Evolutionary conservation across 345 rosid species (phyloP), one percentile per base, ranked within the genome.

Genomic region (Anastatica hierochuntica): DNA sequence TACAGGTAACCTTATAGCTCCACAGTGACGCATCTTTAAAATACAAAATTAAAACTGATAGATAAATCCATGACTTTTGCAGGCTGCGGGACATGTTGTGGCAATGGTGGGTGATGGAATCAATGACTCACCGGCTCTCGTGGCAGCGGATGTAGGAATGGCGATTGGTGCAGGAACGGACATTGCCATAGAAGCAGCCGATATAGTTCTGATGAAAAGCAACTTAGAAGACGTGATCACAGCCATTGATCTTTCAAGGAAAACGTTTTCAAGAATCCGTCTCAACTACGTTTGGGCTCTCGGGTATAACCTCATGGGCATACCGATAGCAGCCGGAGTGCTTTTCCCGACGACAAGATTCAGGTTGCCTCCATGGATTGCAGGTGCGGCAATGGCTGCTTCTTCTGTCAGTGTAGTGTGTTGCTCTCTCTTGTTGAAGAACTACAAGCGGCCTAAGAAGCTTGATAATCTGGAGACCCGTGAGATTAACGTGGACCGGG

Each of bases 61-160:
- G 30, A 63, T 15, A n/a, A 40, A 7, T 8, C n/a, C 39, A 46
- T 31, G 19, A 7, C 8, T 42, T 18, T 5, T 33, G 15, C 54
- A 86, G 98, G 87, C 79, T 24, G 52, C 69, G 16, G 98, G 96
- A 14, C 60, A 66, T 52, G 53, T 52, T 3, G 98, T 90, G 62
- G 96, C 90, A 23, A 90, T 90, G 98, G 96, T 90, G 24, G 98
- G 98, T 1, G 98, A 90, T 5, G 98, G 98, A 13, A 81, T 90
- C 13, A 90, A 90, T 14, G 98, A 90, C 72, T 87, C 98, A 0
- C 95, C 95, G 0, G 96, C 96, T 1, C 92, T 90, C 0, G 98
- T 90, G 26, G 92, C 92, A 10, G 95, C 98, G 23, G 92, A 90
- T 24, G 96, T 82, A 16, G 96, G 98, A 9, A 90, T 90, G 95